Base-by-base conservation (phyloP, 345 rosid species). In the Hibiscus syriacus region DNA sequence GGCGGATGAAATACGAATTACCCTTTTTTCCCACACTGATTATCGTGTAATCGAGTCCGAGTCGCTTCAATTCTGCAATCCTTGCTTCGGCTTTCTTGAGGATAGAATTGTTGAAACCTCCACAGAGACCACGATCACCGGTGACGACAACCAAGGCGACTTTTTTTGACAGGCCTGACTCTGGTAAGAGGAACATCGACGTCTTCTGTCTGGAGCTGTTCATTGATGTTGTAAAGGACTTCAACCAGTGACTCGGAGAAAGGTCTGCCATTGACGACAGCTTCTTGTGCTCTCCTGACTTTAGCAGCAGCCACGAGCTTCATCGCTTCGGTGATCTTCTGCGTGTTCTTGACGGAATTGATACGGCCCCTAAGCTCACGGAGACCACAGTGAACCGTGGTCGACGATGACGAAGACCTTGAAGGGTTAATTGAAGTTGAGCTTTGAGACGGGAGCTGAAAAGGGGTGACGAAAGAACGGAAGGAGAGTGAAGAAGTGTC, bases 291-390 rank as follows among this genome's bases (percentile, higher is more conserved):
- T 77, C 98, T 84, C 72, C 97, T 80, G 74, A 93, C 98, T 77
- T 93, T 93, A 0, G 98, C 98, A 1, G 98, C 97, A 0, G 98
- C 93, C 9, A 93, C 97, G 7, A 93, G 92, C 80, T 93, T 93
- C 98, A 93, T 93, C 17, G 98, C 97, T 77, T 93, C 96, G 0
- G 98, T 93, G 90, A 93, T 89, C 85, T 89, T 93, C 80, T 93
- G 92, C 6, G 98, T 93, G 83, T 89, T 90, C 77, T 84, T 87
- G 53, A 93, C 97, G 0, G 98, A 90, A 34, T 77, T 86, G 66
- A 89, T 89, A 36, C 96, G 92, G 13, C 68, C 82, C 30, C 91
- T 77, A 57, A 93, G 87, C 71, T 93, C 99, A 1, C 96, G 92
- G 58, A 89, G 96, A 38, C 85, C 78, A 25, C 96, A 82, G 38